Evolutionary conservation across 305 asterid genomes (phyloP), one percentile per base, ranked within the genome.

Genomic region (Striga hermonthica): DNA sequence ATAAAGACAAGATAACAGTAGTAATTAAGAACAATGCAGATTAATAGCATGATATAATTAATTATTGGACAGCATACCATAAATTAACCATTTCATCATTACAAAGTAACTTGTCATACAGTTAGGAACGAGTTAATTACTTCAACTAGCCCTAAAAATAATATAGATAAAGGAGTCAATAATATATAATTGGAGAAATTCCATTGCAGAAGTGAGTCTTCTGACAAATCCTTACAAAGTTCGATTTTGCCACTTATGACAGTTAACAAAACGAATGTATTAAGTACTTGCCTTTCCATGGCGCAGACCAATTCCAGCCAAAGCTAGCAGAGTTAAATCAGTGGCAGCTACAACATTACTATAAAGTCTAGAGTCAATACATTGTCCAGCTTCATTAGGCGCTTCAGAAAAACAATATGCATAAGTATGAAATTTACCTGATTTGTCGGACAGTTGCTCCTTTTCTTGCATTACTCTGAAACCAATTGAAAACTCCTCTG

Each of bases 311-410:
- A 93, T 88, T 62, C 99, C 99, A 50, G 95, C 95, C 88, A 93
- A 84, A 66, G 99, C 95, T 83, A 90, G 76, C 57, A 88, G 81
- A 59, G 99, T 90, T 82, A 88, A 76, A 85, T 93, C 99, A 57
- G 99, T 88, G 65, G 99, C 97, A 65, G 99, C 99, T 74, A 86
- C 92, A 66, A 93, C 97, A 72, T 93, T 90, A 73, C 99, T 93
- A 93, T 78, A 78, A 83, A 78, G 65, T 67, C 73, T 69, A 77
- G 77, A 71, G 83, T 79, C 72, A 84, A 74, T 71, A 74, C 58
- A 67, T 74, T 58, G 65, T 65, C 70, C 65, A 65, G 57, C 60
- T 72, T 22, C 31, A 22, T 0, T 22, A 22, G 31, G 31, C 31
- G 31, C 31, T 22, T 68, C 57, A 64, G 79, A 65, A 70, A 62